phyloP scores from a whole-genome alignment of 345 rosid genomes.

The Jatropha curcas region DNA sequence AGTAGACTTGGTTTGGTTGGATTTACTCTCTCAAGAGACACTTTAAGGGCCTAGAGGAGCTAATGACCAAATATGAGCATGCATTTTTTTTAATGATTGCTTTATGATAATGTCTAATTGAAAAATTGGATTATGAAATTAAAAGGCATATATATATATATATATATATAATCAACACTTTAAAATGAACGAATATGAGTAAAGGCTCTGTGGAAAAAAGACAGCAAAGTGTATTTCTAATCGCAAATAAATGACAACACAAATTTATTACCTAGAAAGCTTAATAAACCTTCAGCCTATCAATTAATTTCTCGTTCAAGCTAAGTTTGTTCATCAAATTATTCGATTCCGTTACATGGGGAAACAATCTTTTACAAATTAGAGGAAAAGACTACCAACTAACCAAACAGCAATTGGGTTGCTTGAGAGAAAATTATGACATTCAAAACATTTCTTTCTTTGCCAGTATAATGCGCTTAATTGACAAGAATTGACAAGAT shows the following conservation, averaged over 20 bases:
- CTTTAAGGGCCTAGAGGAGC: neutral
- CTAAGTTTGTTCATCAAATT: neutral
- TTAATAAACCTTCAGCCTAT: neutral
- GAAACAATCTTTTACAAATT: neutral
- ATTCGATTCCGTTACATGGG: neutral
- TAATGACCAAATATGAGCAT: neutral
- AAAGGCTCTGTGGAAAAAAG: no score
- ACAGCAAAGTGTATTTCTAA: no score
- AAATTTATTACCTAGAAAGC: neutral
- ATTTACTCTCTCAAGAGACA: neutral
- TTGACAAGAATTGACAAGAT: neutral
- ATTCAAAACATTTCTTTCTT: no score
- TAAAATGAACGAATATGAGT: no score
- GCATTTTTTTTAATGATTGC: no score
- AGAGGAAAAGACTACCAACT: neutral
- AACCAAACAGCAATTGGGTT: neutral
- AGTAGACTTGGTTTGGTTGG: neutral
- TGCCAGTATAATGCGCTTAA: neutral
- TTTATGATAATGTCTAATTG: no score
- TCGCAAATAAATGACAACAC: neutral
- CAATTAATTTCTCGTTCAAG: neutral
- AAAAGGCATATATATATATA: no score
- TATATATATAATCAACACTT: no score
- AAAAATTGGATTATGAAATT: no score
- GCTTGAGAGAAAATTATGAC: neutral